Percentiles rank a stretch among this genome's conserved stretches.
Evolutionary conservation across 352 stramenopile species (phyloP).

Genomic region (Globisporangium irregulare): DNA sequence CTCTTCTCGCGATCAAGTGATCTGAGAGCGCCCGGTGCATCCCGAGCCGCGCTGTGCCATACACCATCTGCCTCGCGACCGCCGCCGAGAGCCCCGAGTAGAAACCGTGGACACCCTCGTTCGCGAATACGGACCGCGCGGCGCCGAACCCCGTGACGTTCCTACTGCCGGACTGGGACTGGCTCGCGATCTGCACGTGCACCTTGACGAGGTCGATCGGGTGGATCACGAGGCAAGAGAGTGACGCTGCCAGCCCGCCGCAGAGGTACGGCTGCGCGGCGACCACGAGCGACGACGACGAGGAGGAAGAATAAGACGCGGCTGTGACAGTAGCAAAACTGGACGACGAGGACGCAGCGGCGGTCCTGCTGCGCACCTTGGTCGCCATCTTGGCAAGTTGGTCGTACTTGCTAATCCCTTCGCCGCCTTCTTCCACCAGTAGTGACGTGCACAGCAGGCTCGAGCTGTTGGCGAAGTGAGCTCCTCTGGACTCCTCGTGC

Average conservation of each 20-base stretch:
- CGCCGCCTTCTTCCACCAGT: not conserved
- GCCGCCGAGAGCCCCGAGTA: conserved; percentile 80
- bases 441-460: too few species aligned
- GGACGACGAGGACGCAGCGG: not conserved
- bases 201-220: conserved; percentile 91
- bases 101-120: conserved; percentile 75
- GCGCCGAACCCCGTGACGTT: conserved; percentile 71
- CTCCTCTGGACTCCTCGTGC: too few species aligned
- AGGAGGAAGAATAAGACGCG: too few species aligned
- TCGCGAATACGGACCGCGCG: conserved; percentile 66
- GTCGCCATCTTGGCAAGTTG: conserved; percentile 4
- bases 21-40: conserved; percentile 81
- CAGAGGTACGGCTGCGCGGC: conserved; percentile 72
- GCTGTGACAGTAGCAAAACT: too few species aligned
- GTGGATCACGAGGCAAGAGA: conserved; percentile 78
- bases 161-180: conserved; percentile 41
- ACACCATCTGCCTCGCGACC: conserved; percentile 83
- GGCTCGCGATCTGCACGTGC: conserved; percentile 78
- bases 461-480: not conserved
- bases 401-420: not conserved
- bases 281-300: conserved; percentile 46
- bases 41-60: conserved; percentile 75
- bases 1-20: conserved; percentile 59
- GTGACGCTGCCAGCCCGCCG: conserved; percentile 62
- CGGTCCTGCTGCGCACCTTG: not conserved